A percentile compares a stretch with the other conserved stretches of the same genome.
Evolutionary conservation across 2,329 filamentous ascomycete genomes (phyloP).

Genomic region (Sclerotinia glacialis): DNA sequence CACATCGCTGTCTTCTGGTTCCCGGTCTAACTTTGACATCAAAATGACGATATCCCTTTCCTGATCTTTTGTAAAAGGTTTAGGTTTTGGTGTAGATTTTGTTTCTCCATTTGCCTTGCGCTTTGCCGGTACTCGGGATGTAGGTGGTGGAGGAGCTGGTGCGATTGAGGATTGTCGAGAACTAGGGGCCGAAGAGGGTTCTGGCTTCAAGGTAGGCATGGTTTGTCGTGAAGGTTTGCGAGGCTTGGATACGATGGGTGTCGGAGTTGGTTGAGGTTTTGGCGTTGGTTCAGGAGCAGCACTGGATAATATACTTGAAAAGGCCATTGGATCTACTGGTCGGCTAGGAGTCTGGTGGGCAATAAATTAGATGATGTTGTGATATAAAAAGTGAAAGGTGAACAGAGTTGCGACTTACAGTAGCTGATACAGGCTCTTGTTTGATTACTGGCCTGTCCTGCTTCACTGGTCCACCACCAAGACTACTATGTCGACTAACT

Average conservation of each 20-base stretch:
- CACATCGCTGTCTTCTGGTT: constrained; percentile 57
- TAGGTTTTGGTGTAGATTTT: constrained; percentile 50
- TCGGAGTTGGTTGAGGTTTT: constrained; percentile 32
- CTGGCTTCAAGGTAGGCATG: constrained; percentile 26
- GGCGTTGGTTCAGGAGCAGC: constrained; percentile 63
- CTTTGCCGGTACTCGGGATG: constrained; percentile 44
- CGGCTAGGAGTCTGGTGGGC: constrained; percentile 63
- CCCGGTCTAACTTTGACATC: constrained; percentile 58
- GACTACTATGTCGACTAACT: constrained; percentile 45
- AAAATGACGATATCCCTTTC: constrained; percentile 67
- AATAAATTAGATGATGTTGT: constrained; percentile 24
- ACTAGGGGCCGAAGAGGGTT: constrained; percentile 35
- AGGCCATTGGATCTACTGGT: constrained; percentile 86
- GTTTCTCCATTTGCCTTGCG: constrained; percentile 48
- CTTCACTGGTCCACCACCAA: constrained; percentile 29
- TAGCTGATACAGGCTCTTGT: constrained; percentile 31
- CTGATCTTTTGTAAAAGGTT: constrained; percentile 55
- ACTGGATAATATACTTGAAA: constrained; percentile 88
- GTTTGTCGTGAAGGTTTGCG: constrained; percentile 35
- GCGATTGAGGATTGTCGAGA: constrained; percentile 51
- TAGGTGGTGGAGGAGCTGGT: constrained; percentile 44
- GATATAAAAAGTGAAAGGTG: not conserved
- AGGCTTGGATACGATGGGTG: constrained; percentile 27
- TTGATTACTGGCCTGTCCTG: constrained; percentile 32
- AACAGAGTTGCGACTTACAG: constrained; percentile 29